Evolutionary conservation across 2,329 filamentous ascomycete species (phyloP).

Genomic region (Aspergillus sp.): DNA sequence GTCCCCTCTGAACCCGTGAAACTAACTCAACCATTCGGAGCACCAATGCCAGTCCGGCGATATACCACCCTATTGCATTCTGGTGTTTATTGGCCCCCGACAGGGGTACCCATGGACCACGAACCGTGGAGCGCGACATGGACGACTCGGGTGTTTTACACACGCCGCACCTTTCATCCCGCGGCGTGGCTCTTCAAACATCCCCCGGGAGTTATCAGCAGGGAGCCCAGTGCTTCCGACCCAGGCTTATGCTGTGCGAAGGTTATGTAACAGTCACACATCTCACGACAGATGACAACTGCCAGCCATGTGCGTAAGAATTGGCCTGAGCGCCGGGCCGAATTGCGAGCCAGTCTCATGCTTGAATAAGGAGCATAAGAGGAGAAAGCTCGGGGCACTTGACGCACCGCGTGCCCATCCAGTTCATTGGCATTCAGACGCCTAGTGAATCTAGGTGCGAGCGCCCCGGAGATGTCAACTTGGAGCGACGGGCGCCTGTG

Average conservation of each 20-base stretch:
- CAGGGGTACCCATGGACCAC: not conserved
- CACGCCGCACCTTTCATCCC: not conserved
- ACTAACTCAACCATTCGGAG: not conserved
- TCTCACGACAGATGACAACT: not conserved
- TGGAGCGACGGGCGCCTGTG: slow-evolving; percentile 7
- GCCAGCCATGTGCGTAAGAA: slow-evolving; percentile 2
- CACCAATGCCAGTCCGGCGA: not conserved
- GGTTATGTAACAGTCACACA: not conserved
- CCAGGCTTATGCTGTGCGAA: not conserved
- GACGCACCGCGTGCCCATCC: slow-evolving; percentile 18
- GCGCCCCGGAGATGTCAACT: slow-evolving; percentile 8
- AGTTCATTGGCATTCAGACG: slow-evolving; percentile 2
- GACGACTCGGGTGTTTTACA: not conserved
- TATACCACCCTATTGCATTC: not conserved
- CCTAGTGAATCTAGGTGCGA: slow-evolving; percentile 8
- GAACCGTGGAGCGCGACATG: not conserved
- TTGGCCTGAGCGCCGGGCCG: slow-evolving; percentile 14
- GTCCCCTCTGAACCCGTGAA: not conserved
- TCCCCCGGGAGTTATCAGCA: not conserved
- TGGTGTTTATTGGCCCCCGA: not conserved
- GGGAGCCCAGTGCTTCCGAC: not conserved
- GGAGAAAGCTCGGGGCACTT: slow-evolving; percentile 12
- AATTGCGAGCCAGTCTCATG: not conserved
- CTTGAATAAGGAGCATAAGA: slow-evolving; percentile 1
- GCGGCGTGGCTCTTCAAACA: not conserved